phyloP scores from a whole-genome alignment of 306 rosid genomes.

The Vigna angularis region DNA sequence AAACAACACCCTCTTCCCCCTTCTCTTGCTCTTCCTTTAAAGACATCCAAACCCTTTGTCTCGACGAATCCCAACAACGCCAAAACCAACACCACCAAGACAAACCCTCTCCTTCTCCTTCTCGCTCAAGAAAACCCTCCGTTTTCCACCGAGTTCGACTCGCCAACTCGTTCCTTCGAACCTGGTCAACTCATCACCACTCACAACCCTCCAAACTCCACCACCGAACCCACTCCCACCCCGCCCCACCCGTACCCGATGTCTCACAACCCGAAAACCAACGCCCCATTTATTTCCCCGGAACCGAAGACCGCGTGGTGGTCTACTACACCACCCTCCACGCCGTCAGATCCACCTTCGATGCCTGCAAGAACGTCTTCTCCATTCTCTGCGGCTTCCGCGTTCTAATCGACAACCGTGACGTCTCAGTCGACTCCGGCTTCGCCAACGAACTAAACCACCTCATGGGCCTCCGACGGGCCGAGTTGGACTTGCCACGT shows the following conservation, averaged over 20 bases:
- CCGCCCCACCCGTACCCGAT: conserved; percentile 2
- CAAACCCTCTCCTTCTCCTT: neutral
- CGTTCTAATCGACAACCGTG: conserved; percentile 86
- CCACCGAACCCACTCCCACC: conserved; percentile 29
- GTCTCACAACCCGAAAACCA: neutral
- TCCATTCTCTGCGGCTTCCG: conserved; percentile 79
- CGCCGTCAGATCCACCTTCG: conserved; percentile 80
- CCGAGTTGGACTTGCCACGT: conserved; percentile 55
- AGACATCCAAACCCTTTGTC: conserved; percentile 73
- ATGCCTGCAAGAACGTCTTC: conserved; percentile 74
- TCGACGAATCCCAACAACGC: conserved; percentile 58
- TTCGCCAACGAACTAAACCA: conserved; percentile 65
- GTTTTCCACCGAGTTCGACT: conserved; percentile 81
- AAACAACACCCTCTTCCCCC: conserved; percentile 48
- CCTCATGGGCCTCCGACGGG: conserved; percentile 62
- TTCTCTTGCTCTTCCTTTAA: conserved; percentile 92
- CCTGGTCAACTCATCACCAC: conserved; percentile 49
- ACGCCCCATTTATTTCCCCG: conserved; percentile 51
- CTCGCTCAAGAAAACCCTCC: conserved; percentile 42
- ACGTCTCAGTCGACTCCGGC: conserved; percentile 79
- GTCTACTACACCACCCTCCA: conserved; percentile 90
- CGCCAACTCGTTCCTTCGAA: conserved; percentile 66
- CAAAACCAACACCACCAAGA: neutral
- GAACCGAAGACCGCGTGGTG: conserved; percentile 75
- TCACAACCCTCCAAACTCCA: neutral